Base-by-base conservation (phyloP, 495 filamentous ascomycete genomes). In the Cudoniella acicularis region DNA sequence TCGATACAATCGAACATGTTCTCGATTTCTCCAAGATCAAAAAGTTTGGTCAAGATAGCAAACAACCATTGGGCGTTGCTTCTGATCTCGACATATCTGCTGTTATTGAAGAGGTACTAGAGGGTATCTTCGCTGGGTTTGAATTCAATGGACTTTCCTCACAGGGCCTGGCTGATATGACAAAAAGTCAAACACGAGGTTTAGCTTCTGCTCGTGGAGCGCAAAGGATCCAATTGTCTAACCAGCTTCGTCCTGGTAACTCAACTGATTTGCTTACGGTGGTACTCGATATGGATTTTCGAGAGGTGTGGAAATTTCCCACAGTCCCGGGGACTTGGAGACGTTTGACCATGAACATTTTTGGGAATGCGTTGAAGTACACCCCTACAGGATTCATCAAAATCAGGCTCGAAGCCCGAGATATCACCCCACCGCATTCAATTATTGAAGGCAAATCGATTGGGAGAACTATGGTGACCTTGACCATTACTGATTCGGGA, bases 301-400 rank as follows among this genome's bases (percentile, higher is more conserved):
- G 49, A 45, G 27, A 54, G 10, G 51, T 64, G 13, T 75, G 73
- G 75, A 63, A 65, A 10, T 61, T 73, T 40, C 40, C 54, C 10
- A 57, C 49, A n/a, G 53, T 53, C 26, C 84, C 87, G 0, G 88
- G 57, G 62, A 70, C 88, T 1, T 70, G 89, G 47, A 79, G 85
- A 25, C 81, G 90, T 1, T 80, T 91, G 49, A 79, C 92, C 21
- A 88, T 91, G 85, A 92, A 94, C 59, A 57, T 92, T 0, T 87
- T 91, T 58, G 87, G 90, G 10, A 94, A 94, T 69, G 82, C 89
- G 0, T 80, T 92, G 65, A 94, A 94, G 64, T 92, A 90, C 62
- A 91, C 86, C 10, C 74, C 75, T 9, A 67, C 72, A 1, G 90
- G 90, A 10, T 83, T 73, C 50, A 86, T 94, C 41, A 79, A 79